Evolutionary conservation across 768 basidiomycete genomes (phyloP).

Genomic region (Kwoniella dendrophila): DNA sequence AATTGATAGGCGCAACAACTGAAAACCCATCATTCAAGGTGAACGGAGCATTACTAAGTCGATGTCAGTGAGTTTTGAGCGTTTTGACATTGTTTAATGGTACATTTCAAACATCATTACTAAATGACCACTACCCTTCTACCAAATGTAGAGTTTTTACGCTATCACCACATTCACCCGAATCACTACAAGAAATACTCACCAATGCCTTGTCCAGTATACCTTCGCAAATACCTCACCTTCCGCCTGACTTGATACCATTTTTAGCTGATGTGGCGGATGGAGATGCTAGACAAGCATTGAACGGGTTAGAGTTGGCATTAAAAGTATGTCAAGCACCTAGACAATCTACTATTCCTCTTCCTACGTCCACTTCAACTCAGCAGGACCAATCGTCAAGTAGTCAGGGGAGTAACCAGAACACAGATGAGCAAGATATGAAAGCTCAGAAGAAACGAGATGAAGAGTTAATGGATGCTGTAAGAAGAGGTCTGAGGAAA

Average conservation of each 20-base stretch:
- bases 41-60: slow-evolving; percentile 70
- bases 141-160: slow-evolving; percentile 66
- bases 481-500: slow-evolving; percentile 60
- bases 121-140: neutral
- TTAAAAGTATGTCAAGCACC: slow-evolving; percentile 56
- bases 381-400: neutral
- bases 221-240: slow-evolving; percentile 53
- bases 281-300: slow-evolving; percentile 76
- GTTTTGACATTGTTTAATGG: neutral
- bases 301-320: slow-evolving; percentile 74
- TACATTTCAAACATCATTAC: neutral
- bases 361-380: neutral
- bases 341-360: slow-evolving; percentile 13
- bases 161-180: slow-evolving; percentile 67
- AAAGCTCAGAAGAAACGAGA: slow-evolving; percentile 57
- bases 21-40: slow-evolving; percentile 88
- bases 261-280: slow-evolving; percentile 55
- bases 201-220: slow-evolving; percentile 59
- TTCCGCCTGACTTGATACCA: slow-evolving; percentile 44
- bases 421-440: neutral
- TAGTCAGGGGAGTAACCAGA: no score
- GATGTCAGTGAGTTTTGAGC: slow-evolving; percentile 71
- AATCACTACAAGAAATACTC: slow-evolving; percentile 67
- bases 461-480: slow-evolving; percentile 61
- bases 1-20: slow-evolving; percentile 81